phyloP scores from a whole-genome alignment of 441 rosid genomes.

The Aquilaria agallochum region DNA sequence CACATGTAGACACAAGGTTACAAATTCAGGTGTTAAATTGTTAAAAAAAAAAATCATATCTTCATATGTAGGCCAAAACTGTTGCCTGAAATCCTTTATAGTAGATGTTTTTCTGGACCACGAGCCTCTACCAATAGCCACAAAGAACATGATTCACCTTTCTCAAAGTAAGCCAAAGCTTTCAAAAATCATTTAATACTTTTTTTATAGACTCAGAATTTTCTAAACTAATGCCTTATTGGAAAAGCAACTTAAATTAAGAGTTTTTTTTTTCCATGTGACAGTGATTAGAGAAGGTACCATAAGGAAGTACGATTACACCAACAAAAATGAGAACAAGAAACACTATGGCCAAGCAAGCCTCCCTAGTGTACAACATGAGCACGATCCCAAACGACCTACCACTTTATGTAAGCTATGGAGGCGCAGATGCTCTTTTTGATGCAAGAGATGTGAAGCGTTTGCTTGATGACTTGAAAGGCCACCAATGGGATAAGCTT shows the following conservation, averaged over 20 bases:
- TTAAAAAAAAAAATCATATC: neutral
- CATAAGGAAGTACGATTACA: conserved; percentile 29
- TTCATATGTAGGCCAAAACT: conserved; percentile 34
- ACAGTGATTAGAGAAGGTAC: conserved; percentile 37
- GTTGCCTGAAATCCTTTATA: conserved; percentile 38
- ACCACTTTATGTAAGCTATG: conserved; percentile 25
- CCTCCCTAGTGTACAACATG: conserved; percentile 36
- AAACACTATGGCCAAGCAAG: conserved; percentile 31
- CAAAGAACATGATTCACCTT: conserved; percentile 45
- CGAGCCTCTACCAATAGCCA: conserved; percentile 38
- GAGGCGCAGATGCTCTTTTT: conserved; percentile 27
- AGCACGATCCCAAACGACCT: conserved; percentile 23
- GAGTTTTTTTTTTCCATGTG: neutral
- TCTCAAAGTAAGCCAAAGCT: conserved; percentile 32
- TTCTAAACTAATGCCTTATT: no score
- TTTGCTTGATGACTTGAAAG: conserved; percentile 17
- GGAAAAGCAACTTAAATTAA: neutral
- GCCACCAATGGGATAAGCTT: conserved; percentile 20
- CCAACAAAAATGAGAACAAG: conserved; percentile 21
- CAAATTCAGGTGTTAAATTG: neutral
- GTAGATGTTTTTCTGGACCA: conserved; percentile 28
- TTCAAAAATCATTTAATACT: no score
- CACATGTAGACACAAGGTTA: neutral
- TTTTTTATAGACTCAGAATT: no score
- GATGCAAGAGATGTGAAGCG: conserved; percentile 18